Percentiles rank a stretch among this genome's conserved stretches.
These are phyloP conservation scores for Pisolithus marmoratus DNA, from an alignment of 768 basidiomycete genomes.

Conservation along the genomic window DNA sequence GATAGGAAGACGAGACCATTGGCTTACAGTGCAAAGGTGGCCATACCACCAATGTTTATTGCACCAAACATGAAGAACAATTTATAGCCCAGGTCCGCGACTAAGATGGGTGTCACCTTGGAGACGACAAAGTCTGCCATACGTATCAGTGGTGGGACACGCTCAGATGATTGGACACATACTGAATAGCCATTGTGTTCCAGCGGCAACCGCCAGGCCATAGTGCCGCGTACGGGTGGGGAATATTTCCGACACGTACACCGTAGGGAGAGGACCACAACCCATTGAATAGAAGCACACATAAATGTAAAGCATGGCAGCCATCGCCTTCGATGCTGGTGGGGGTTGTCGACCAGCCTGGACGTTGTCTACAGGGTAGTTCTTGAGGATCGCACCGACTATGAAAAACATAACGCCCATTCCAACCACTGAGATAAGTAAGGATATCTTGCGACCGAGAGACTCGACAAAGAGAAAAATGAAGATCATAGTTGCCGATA, in stretches of 20 bases:
- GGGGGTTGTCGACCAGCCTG: slow-evolving; percentile 27
- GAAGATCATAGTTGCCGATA: slow-evolving; percentile 34
- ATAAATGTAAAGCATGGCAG: slow-evolving; percentile 80
- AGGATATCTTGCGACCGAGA: slow-evolving; percentile 43
- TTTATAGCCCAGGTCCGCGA: slow-evolving; percentile 58
- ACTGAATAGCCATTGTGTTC: slow-evolving; percentile 84
- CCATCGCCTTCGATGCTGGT: slow-evolving; percentile 69
- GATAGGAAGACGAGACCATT: not conserved
- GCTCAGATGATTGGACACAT: slow-evolving; percentile 24
- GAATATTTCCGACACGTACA: slow-evolving; percentile 82
- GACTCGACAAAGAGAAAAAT: slow-evolving; percentile 44
- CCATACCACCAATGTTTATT: slow-evolving; percentile 58
- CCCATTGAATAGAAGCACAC: slow-evolving; percentile 87
- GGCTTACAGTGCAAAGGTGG: slow-evolving; percentile 55
- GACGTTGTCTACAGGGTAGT: slow-evolving; percentile 50
- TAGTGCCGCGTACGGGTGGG: slow-evolving; percentile 79
- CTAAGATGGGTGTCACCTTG: slow-evolving; percentile 60
- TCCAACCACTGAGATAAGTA: slow-evolving; percentile 44
- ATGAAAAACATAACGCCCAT: slow-evolving; percentile 62
- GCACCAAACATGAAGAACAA: slow-evolving; percentile 37
- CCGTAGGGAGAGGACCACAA: slow-evolving; percentile 67
- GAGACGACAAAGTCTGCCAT: slow-evolving; percentile 58
- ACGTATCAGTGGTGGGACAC: slow-evolving; percentile 26
- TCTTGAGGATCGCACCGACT: slow-evolving; percentile 79
- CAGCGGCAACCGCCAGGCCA: slow-evolving; percentile 68